Evolutionary conservation across 2,329 filamentous ascomycete genomes (phyloP), one percentile per base, ranked within the genome.

Genomic region (Colletotrichum incanum): DNA sequence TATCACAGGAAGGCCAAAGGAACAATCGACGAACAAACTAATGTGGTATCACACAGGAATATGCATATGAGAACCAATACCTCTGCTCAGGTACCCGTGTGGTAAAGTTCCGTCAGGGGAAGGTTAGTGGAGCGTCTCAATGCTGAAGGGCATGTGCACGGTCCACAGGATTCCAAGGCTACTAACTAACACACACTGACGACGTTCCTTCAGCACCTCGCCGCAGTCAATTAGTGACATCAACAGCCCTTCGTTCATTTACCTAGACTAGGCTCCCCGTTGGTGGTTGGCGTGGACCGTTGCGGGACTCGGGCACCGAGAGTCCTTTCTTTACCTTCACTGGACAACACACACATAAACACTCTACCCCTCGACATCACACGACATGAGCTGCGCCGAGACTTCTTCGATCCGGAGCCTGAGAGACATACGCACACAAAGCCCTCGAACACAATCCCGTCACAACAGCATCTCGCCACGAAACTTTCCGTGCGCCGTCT

Each of bases 161-260:
- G 54, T 45, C 62, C 50, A 58, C 26, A 26, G 9, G n/a, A 6
- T 56, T 52, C 50, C 63, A 47, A 39, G 12, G 52, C 28, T 41
- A 56, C 54, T 39, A 28, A 56, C 54, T 39, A 28, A 14, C 31
- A n/a, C 55, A n/a, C 55, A 28, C 37, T 52, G 55, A 43, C 37
- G 18, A 41, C n/a, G n/a, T 45, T 49, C 64, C n/a, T 50, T 49
- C 49, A 64, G 61, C 49, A 28, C 37, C 8, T 49, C 49, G 49
- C 47, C 37, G 49, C 39, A 71, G 62, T 67, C 37, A 50, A 71
- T 67, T 67, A 71, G 68, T 67, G 68, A 71, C 68, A 67, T 71
- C 67, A 71, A 66, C 67, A 71, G 28, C 41, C 54, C 52, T 23
- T 45, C 14, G 47, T 50, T 66, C 64, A 50, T 59, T n/a, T 66